Evolutionary conservation across 768 basidiomycete genomes (phyloP).

Genomic region (Suillus hirtellus): DNA sequence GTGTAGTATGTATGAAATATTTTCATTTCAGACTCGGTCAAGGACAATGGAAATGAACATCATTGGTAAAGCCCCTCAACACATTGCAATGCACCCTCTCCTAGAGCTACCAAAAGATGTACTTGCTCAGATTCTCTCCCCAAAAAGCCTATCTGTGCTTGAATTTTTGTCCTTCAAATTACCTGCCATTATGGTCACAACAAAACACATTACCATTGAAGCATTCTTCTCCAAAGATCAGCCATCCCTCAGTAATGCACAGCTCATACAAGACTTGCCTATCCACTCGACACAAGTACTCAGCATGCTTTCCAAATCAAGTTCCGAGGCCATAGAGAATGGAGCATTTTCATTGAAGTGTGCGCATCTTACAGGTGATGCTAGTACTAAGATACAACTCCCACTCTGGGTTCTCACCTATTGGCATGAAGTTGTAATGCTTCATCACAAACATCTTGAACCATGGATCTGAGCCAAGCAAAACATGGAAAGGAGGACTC

Average conservation of each 20-base stretch:
- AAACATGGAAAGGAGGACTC: not conserved
- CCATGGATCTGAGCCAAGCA: not conserved
- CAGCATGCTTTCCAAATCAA: not conserved
- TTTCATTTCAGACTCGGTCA: too few relatives aligned
- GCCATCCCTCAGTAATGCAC: not conserved
- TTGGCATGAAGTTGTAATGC: not conserved
- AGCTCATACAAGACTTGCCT: not conserved
- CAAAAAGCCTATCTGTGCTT: not conserved
- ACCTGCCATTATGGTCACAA: not conserved
- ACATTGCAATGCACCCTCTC: not conserved
- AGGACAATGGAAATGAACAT: too few relatives aligned
- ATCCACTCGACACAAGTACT: not conserved
- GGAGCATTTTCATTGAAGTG: not conserved
- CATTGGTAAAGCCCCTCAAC: conserved; percentile 1
- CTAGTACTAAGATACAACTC: not conserved
- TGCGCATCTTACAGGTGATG: not conserved
- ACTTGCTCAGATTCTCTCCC: not conserved
- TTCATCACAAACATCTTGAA: not conserved
- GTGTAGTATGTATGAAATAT: too few relatives aligned
- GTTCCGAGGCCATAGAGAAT: not conserved
- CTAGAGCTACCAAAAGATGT: not conserved
- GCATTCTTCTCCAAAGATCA: not conserved
- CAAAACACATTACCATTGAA: not conserved
- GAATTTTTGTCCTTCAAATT: not conserved
- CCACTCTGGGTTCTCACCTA: not conserved